Conservation (phyloP, 1,284 basidiomycete genomes). For the Phellopilus nigrolimitatus region DNA sequence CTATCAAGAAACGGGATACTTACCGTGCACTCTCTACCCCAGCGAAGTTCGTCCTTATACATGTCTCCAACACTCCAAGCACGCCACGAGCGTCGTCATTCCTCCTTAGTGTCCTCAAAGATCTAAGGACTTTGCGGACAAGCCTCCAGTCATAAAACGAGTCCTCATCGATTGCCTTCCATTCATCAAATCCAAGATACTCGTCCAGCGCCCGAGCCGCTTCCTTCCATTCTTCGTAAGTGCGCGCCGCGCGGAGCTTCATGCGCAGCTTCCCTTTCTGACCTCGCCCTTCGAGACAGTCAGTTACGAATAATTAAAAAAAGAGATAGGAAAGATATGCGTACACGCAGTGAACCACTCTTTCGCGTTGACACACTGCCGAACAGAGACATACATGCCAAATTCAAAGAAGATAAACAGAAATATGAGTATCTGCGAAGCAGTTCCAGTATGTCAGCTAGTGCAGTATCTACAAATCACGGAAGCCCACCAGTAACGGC, state of each 20-base stretch:
- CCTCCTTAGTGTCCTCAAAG: slow-evolving; percentile 57
- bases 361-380: slow-evolving; percentile 91
- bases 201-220: slow-evolving; percentile 78
- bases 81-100: slow-evolving; percentile 80
- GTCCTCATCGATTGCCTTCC: slow-evolving; percentile 86
- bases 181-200: slow-evolving; percentile 79
- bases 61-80: slow-evolving; percentile 88
- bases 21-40: slow-evolving; percentile 85
- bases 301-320: slow-evolving; percentile 10
- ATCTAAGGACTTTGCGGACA: slow-evolving; percentile 63
- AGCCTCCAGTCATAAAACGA: slow-evolving; percentile 86
- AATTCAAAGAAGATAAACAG: slow-evolving; percentile 85
- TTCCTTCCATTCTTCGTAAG: slow-evolving; percentile 81
- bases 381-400: slow-evolving; percentile 77
- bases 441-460: neutral
- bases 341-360: slow-evolving; percentile 87
- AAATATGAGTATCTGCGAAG: slow-evolving; percentile 69
- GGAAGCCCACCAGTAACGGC: slow-evolving; percentile 71
- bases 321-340: neutral
- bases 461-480: slow-evolving; percentile 26
- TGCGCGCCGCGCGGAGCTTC: slow-evolving; percentile 67
- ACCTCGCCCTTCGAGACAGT: slow-evolving; percentile 63
- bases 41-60: slow-evolving; percentile 91
- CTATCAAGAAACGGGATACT: slow-evolving; percentile 12
- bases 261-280: slow-evolving; percentile 75